These are phyloP conservation scores for Saturnispora saitoi DNA, from an alignment of 805 yeast species.

Conservation along the genomic window DNA sequence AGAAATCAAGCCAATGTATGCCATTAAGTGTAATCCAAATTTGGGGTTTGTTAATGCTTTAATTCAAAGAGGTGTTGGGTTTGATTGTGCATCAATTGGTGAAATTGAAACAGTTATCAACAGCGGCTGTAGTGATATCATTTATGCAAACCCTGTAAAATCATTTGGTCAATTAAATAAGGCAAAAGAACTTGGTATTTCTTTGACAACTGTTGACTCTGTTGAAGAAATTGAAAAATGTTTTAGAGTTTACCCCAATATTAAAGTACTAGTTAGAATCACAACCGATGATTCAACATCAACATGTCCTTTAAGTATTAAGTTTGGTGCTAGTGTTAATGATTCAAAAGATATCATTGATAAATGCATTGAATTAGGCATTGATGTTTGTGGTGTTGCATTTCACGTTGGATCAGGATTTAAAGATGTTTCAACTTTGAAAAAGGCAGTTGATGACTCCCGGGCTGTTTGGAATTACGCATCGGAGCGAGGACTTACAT, in stretches of 20 bases:
- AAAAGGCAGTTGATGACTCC: slow-evolving; percentile 66
- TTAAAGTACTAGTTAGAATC: slow-evolving; percentile 67
- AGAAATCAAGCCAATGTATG: slow-evolving; percentile 77
- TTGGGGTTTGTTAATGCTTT: slow-evolving; percentile 47
- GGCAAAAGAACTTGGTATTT: slow-evolving; percentile 49
- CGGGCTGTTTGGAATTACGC: slow-evolving; percentile 59
- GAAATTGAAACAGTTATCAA: slow-evolving; percentile 66
- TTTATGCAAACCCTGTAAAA: slow-evolving; percentile 94
- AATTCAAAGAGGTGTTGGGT: slow-evolving; percentile 58
- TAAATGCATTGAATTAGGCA: slow-evolving; percentile 49
- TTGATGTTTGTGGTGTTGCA: slow-evolving; percentile 75
- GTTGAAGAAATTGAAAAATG: slow-evolving; percentile 75
- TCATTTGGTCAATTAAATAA: slow-evolving; percentile 71
- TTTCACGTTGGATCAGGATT: slow-evolving; percentile 97
- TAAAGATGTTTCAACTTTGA: slow-evolving; percentile 55
- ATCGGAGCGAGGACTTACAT: slow-evolving; percentile 30
- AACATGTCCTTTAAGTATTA: slow-evolving; percentile 76
- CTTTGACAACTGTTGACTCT: slow-evolving; percentile 84
- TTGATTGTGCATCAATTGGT: slow-evolving; percentile 87
- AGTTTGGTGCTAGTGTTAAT: slow-evolving; percentile 72
- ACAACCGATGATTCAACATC: slow-evolving; percentile 86
- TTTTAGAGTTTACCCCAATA: slow-evolving; percentile 41
- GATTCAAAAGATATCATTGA: slow-evolving; percentile 48
- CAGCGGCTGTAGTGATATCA: slow-evolving; percentile 35
- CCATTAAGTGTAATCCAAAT: slow-evolving; percentile 90